Evolutionary conservation across 169 alveolate species (phyloP).

Genomic region (Theileria parva): DNA sequence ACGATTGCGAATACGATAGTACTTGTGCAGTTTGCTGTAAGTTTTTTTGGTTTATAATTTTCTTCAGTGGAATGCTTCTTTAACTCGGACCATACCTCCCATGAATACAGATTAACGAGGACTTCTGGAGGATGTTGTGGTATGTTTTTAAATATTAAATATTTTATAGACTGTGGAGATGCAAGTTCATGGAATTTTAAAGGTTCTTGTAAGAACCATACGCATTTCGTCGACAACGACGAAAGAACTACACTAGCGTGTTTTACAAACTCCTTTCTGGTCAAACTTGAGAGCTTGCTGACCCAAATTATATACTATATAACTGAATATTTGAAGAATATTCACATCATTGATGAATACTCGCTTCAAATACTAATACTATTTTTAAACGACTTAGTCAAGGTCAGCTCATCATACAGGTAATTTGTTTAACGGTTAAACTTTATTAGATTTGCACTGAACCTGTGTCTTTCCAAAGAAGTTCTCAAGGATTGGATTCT

Average conservation of each 20-base stretch:
- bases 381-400: constrained; percentile 51
- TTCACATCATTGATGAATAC: constrained; percentile 18
- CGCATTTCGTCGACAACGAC: not conserved
- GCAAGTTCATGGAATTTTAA: constrained; percentile 48
- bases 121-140: constrained; percentile 68
- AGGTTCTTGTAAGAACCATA: constrained; percentile 62
- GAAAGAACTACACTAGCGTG: constrained; percentile 25
- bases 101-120: constrained; percentile 36
- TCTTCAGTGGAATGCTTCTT: constrained; percentile 53
- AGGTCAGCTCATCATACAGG: constrained; percentile 46
- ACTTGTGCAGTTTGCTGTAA: constrained; percentile 63
- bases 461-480: constrained; percentile 8
- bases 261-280: constrained; percentile 27
- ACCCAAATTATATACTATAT: constrained; percentile 24
- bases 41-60: constrained; percentile 4
- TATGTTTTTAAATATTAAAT: not conserved
- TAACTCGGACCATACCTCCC: constrained; percentile 57
- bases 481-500: constrained; percentile 43
- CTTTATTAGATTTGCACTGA: constrained; percentile 19
- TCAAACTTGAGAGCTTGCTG: constrained; percentile 21
- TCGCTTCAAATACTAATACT: constrained; percentile 20
- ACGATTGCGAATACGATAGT: constrained; percentile 63
- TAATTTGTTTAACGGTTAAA: not conserved
- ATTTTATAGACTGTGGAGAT: constrained; percentile 59
- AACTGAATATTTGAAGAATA: constrained; percentile 2